Percentiles rank a stretch among this genome's conserved stretches.
These are phyloP conservation scores for Lentinus brumalis DNA, from an alignment of 768 basidiomycete genomes.

Conservation along the genomic window DNA sequence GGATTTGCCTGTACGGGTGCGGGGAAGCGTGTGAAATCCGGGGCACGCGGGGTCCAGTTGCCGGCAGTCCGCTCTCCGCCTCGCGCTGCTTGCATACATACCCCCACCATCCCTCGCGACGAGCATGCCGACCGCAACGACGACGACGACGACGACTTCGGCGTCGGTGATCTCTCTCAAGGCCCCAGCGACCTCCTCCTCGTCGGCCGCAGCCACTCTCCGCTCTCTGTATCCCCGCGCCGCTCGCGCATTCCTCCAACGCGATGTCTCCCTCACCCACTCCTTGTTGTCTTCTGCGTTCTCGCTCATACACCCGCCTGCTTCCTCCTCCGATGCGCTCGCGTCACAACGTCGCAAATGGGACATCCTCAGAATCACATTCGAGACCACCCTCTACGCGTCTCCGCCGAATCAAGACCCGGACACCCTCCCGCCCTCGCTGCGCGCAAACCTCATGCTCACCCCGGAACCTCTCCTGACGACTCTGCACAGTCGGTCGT, in stretches of 20 bases:
- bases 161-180: slow-evolving; percentile 18
- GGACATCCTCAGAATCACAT: slow-evolving; percentile 84
- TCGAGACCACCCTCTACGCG: slow-evolving; percentile 73
- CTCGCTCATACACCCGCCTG: slow-evolving; percentile 44
- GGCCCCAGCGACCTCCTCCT: slow-evolving; percentile 8
- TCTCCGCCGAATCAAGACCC: slow-evolving; percentile 49
- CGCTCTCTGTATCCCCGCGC: slow-evolving; percentile 78
- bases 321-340: slow-evolving; percentile 37
- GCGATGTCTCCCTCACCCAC: slow-evolving; percentile 67
- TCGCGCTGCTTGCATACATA: background rate
- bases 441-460: slow-evolving; percentile 55
- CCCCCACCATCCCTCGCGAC: background rate
- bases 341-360: slow-evolving; percentile 66
- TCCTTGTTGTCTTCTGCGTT: slow-evolving; percentile 72
- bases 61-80: background rate
- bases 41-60: background rate
- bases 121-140: slow-evolving; percentile 24
- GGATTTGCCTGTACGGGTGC: background rate
- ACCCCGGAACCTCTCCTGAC: slow-evolving; percentile 61
- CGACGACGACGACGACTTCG: slow-evolving; percentile 4
- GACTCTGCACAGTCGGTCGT: slow-evolving; percentile 62
- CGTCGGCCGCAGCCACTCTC: slow-evolving; percentile 50
- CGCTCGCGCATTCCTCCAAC: slow-evolving; percentile 75
- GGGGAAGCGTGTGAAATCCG: background rate
- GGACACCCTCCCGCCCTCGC: slow-evolving; percentile 49